Evolutionary conservation across 176 grass and related monocot species (phyloP), one percentile per base, ranked within the genome.

Genomic region (Zoysia japonica): DNA sequence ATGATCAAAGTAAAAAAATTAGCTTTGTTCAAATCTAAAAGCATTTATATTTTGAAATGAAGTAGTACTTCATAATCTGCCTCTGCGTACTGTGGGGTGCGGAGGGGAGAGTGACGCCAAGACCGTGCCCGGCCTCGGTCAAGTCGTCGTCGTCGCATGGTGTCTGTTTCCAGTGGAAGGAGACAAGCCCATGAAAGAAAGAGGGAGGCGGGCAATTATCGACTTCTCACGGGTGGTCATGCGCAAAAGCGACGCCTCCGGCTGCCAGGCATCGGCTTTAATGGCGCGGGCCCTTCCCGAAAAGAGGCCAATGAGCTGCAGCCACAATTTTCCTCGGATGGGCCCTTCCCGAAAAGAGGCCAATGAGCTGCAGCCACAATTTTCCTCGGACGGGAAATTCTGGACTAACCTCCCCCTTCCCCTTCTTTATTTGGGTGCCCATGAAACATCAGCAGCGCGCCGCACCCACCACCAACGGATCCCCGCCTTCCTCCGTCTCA

Each of bases 231-330:
- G 71, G 64, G 80, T 0, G 60, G 20, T 1, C 5, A 60, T 10
- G 2, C n/a, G 80, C 68, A 83, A 78, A 78, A 59, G 9, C 3
- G 38, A 37, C 63, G 1, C n/a, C 72, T 5, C 20, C n/a, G 7
- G 59, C n/a, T n/a, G n/a, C n/a, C n/a, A n/a, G n/a, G n/a, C 54
- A 36, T 3, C 2, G 11, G 12, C 42, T 56, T 67, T 61, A 84
- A 68, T 69, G 40, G 14, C 13, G 15, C 19, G 80, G 38, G 4
- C 52, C 36, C 51, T 83, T 74, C 62, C 80, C 53, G 15, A 79
- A 69, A 84, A 84, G 76, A 52, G 80, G 37, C 85, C 74, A 87
- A 71, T 66, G 59, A 49, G 73, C 4, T 43, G 66, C 43, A 5
- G 2, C 43, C 41, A 52, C 61, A 69, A 51, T 68, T 83, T 57